phyloP scores from a whole-genome alignment of 2,329 filamentous ascomycete genomes.

The Cercospora brassicicola region DNA sequence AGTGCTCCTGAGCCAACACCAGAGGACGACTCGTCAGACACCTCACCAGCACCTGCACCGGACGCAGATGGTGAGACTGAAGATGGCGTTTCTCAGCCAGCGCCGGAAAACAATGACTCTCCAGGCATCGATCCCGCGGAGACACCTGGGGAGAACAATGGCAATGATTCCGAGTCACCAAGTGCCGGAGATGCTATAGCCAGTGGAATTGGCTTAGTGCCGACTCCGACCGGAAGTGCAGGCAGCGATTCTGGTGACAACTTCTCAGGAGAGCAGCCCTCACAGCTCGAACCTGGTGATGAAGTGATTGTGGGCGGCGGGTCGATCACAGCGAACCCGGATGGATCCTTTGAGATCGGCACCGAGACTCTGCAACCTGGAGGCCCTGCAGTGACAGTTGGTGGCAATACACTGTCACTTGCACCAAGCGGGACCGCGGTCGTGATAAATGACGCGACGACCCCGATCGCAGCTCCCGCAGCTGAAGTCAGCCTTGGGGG shows the following conservation, averaged over 20 bases:
- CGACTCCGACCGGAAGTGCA: background rate
- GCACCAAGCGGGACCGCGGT: background rate
- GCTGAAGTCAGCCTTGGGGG: background rate
- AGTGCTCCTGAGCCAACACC: background rate
- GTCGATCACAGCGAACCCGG: background rate
- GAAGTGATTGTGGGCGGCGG: slow-evolving; percentile 2
- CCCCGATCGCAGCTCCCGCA: background rate
- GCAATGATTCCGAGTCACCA: background rate
- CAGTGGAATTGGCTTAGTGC: slow-evolving; percentile 4
- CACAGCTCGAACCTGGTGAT: background rate
- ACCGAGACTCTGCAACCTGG: background rate
- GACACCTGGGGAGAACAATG: background rate
- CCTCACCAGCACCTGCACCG: background rate
- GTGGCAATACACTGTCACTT: slow-evolving; percentile 6
- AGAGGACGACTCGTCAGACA: background rate
- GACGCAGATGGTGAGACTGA: background rate
- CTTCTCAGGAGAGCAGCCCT: background rate
- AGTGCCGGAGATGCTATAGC: slow-evolving; percentile 1
- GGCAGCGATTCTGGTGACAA: background rate
- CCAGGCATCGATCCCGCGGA: background rate
- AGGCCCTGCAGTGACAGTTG: background rate
- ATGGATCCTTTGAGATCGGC: slow-evolving; percentile 1
- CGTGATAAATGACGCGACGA: background rate
- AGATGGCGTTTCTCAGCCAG: background rate
- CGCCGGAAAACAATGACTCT: background rate